These are phyloP conservation scores for Sideroxylon spinosum DNA, from an alignment of 179 eudicot genomes.

Conservation along the genomic window DNA sequence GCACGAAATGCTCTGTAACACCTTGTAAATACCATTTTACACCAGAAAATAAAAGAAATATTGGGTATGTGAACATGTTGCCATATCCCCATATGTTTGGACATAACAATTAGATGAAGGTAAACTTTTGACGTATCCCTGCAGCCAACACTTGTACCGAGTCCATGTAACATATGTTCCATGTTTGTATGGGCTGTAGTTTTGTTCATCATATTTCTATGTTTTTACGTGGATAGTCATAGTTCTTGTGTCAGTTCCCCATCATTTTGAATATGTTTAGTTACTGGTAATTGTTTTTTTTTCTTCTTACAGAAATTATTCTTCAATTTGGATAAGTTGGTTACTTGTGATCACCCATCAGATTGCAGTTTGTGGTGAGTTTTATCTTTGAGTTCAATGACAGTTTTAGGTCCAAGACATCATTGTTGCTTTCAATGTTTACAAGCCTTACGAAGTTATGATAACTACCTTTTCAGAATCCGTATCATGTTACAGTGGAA, in stretches of 20 bases:
- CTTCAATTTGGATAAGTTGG: constrained; percentile 59
- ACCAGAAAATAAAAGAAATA: no score
- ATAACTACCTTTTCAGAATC: neutral
- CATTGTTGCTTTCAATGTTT: neutral
- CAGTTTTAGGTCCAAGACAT: constrained; percentile 1
- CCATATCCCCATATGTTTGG: no score
- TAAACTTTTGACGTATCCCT: no score
- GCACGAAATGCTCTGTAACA: no score
- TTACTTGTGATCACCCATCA: constrained; percentile 78
- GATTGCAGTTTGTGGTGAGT: constrained; percentile 73
- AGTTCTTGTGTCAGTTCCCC: neutral
- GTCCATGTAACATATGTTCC: neutral
- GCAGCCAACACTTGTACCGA: no score
- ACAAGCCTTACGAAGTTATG: neutral
- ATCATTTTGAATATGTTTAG: neutral
- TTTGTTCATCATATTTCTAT: neutral
- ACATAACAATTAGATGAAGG: no score
- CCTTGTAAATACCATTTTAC: no score
- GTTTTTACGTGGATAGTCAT: neutral
- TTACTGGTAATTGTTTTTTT: constrained; percentile 6
- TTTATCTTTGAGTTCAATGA: constrained; percentile 14
- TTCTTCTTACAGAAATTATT: constrained; percentile 58
- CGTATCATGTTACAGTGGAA: neutral
- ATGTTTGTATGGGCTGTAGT: neutral
- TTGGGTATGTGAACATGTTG: no score